Conservation (phyloP, 345 rosid genomes). For the Arabidopsis thaliana region DNA sequence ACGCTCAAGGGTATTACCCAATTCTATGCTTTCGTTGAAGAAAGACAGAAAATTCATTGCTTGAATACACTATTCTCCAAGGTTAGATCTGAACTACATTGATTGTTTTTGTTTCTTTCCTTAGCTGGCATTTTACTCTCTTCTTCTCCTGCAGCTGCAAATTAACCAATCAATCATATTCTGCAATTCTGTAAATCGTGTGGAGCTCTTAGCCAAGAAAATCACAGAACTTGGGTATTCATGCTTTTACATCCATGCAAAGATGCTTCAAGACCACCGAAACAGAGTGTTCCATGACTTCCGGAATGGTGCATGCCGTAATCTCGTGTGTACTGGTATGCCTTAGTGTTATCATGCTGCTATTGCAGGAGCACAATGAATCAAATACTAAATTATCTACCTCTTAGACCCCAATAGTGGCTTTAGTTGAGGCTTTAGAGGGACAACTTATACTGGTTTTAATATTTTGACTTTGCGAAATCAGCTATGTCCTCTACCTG, state of each 20-base stretch:
- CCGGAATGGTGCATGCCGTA: constrained; percentile 98
- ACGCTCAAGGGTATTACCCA: constrained; percentile 94
- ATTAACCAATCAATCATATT: constrained; percentile 93
- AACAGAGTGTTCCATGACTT: constrained; percentile 95
- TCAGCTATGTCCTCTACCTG: background rate
- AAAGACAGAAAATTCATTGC: constrained; percentile 95
- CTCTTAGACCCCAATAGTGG: constrained; percentile 7
- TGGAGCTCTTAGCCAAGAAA: constrained; percentile 92
- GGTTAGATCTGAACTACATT: constrained; percentile 52
- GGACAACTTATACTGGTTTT: constrained; percentile 2
- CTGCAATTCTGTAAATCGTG: constrained; percentile 96
- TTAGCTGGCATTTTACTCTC: constrained; percentile 24
- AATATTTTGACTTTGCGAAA: constrained; percentile 7
- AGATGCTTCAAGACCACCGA: constrained; percentile 97
- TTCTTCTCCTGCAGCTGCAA: constrained; percentile 70
- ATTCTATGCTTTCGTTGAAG: constrained; percentile 93
- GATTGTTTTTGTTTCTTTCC: background rate
- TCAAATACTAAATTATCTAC: background rate
- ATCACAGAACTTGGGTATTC: constrained; percentile 96
- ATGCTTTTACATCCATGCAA: constrained; percentile 92
- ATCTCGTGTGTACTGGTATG: constrained; percentile 95
- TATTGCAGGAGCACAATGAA: constrained; percentile 1
- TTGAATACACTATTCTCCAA: constrained; percentile 91
- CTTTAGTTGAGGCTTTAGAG: constrained; percentile 9
- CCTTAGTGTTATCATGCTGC: constrained; percentile 7